Percentiles rank a stretch among this genome's conserved stretches.
Evolutionary conservation across 306 rosid genomes (phyloP).

Genomic region (Hippophae rhamnoides): DNA sequence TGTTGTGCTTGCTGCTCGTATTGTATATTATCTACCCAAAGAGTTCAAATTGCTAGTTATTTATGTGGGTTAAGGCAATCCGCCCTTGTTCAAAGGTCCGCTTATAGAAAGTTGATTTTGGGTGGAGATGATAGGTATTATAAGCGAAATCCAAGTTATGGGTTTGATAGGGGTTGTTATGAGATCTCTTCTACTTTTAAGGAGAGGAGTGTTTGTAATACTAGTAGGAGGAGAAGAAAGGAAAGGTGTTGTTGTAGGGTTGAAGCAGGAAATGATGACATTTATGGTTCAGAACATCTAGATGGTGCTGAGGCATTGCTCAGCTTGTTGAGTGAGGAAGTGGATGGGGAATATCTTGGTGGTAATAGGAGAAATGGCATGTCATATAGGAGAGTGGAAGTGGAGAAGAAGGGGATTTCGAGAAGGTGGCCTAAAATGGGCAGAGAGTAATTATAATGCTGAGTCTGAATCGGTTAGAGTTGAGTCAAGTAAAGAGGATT

Average conservation of each 20-base stretch:
- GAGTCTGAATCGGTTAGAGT: not conserved
- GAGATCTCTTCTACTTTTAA: conserved; percentile 28
- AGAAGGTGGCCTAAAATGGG: not conserved
- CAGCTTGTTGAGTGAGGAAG: conserved; percentile 63
- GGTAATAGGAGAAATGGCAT: conserved; percentile 27
- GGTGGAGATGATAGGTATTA: conserved; percentile 31
- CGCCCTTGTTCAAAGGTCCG: conserved; percentile 57
- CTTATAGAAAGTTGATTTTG: conserved; percentile 61
- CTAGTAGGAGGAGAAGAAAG: conserved; percentile 36
- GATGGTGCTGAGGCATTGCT: conserved; percentile 55
- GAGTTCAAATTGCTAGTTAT: conserved; percentile 32
- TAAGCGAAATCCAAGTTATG: conserved; percentile 34
- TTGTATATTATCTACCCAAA: conserved; percentile 35
- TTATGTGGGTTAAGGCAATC: conserved; percentile 76
- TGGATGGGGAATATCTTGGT: conserved; percentile 28
- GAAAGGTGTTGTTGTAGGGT: conserved; percentile 24
- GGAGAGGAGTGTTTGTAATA: conserved; percentile 32
- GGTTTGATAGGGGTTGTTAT: conserved; percentile 26
- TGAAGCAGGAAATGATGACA: conserved; percentile 30
- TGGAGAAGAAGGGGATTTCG: conserved; percentile 23
- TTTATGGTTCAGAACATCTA: conserved; percentile 22
- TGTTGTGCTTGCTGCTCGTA: conserved; percentile 31
- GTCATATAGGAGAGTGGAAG: conserved; percentile 35
- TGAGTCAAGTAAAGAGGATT: conserved; percentile 30
- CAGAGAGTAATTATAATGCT: conserved; percentile 1